Evolutionary conservation across 129 eudicot genomes (phyloP).

Genomic region (Artemisia annua): DNA sequence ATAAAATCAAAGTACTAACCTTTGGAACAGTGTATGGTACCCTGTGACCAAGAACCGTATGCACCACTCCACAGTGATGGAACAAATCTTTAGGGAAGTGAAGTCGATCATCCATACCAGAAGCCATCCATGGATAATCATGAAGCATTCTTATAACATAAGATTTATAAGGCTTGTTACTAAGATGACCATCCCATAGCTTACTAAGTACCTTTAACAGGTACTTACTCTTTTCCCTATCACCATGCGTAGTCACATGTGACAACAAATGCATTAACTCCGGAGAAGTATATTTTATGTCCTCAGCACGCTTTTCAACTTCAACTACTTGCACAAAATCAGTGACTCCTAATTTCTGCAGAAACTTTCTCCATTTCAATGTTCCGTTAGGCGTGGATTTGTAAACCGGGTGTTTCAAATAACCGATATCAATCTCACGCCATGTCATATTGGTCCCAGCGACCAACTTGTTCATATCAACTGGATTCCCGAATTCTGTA

Average conservation of each 20-base stretch:
- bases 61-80: too few species aligned
- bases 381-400: conserved; percentile 33
- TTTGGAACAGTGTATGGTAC: conserved; percentile 32
- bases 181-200: too few species aligned
- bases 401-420: conserved; percentile 48
- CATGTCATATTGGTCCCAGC: conserved; percentile 46
- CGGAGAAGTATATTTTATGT: conserved; percentile 52
- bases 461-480: conserved; percentile 46
- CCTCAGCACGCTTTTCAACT: conserved; percentile 36
- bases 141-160: too few species aligned
- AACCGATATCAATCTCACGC: conserved; percentile 51
- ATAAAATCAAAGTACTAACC: conserved; percentile 22
- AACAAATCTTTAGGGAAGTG: too few species aligned
- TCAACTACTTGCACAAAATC: conserved; percentile 55
- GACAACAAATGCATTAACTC: conserved; percentile 44
- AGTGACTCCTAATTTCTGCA: conserved; percentile 60
- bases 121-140: too few species aligned
- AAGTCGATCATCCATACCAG: too few species aligned
- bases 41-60: too few species aligned
- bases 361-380: conserved; percentile 57
- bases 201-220: conserved; percentile 33
- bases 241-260: conserved; percentile 23
- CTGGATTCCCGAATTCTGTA: conserved; percentile 46
- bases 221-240: too few species aligned
- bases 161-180: too few species aligned